Evolutionary conservation across 2,329 filamentous ascomycete genomes (phyloP).

Genomic region (Chaetomiaceae sp.): DNA sequence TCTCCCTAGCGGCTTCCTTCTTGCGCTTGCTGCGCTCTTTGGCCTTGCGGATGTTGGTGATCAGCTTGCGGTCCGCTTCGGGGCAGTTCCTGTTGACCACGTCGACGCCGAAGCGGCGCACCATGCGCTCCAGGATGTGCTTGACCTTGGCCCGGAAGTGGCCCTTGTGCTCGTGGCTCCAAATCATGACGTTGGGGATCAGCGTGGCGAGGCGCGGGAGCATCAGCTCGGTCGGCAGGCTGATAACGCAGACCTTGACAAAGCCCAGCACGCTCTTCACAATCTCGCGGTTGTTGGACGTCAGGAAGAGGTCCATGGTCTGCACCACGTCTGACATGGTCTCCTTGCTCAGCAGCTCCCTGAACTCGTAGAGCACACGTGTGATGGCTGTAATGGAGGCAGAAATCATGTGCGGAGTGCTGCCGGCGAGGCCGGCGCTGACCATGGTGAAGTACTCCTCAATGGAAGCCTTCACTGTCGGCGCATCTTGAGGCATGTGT

Average conservation of each 20-base stretch:
- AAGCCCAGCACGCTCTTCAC: constrained; percentile 93
- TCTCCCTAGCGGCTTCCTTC: constrained; percentile 64
- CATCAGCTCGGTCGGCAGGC: constrained; percentile 74
- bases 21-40: constrained; percentile 87
- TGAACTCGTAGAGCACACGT: constrained; percentile 90
- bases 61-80: constrained; percentile 81
- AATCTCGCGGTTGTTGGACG: constrained; percentile 94
- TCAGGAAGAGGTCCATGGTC: constrained; percentile 93
- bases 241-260: constrained; percentile 91
- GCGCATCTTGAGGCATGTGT: constrained; percentile 78
- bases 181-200: constrained; percentile 86
- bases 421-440: constrained; percentile 86
- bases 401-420: constrained; percentile 94
- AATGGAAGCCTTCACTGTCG: constrained; percentile 71
- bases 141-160: constrained; percentile 97
- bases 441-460: constrained; percentile 99
- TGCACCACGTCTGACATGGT: constrained; percentile 81
- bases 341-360: constrained; percentile 60
- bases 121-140: constrained; percentile 93
- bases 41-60: constrained; percentile 92
- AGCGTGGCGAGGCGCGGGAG: constrained; percentile 70
- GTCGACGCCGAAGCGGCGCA: constrained; percentile 83
- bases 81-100: constrained; percentile 75
- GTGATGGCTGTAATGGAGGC: constrained; percentile 94
- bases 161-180: constrained; percentile 97